Evolutionary conservation across 257 asterid genomes (phyloP).

Genomic region (Rauvolfia tetraphylla): DNA sequence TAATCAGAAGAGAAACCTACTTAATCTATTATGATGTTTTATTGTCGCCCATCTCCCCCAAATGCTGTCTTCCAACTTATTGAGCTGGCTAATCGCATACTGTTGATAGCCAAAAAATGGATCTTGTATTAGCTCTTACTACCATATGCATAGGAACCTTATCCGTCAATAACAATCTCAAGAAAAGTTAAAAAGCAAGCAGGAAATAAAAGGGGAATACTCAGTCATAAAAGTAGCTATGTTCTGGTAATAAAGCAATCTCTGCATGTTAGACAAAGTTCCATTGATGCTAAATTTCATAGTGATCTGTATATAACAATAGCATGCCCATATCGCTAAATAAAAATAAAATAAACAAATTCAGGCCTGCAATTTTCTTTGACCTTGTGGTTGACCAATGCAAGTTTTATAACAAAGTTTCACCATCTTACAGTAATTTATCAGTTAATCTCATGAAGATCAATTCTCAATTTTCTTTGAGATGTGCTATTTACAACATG

Average conservation of each 20-base stretch:
- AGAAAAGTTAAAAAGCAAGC: neutral
- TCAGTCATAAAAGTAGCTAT: neutral
- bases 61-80: constrained; percentile 91
- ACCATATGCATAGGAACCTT: no score
- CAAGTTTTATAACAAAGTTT: no score
- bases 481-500: no score
- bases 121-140: constrained; percentile 20
- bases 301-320: neutral
- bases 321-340: neutral
- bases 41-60: constrained; percentile 73
- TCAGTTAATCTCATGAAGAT: no score
- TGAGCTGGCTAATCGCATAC: constrained; percentile 90
- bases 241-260: neutral
- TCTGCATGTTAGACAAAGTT: neutral
- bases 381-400: neutral
- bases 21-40: constrained; percentile 38
- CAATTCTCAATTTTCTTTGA: neutral
- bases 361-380: neutral
- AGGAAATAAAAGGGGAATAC: neutral
- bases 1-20: constrained; percentile 30
- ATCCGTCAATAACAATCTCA: neutral
- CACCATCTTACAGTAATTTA: no score
- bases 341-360: constrained; percentile 1
- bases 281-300: no score
- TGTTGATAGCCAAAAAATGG: constrained; percentile 32